Evolutionary conservation across 2,329 filamentous ascomycete genomes (phyloP).

Genomic region (Colletotrichum musicola): DNA sequence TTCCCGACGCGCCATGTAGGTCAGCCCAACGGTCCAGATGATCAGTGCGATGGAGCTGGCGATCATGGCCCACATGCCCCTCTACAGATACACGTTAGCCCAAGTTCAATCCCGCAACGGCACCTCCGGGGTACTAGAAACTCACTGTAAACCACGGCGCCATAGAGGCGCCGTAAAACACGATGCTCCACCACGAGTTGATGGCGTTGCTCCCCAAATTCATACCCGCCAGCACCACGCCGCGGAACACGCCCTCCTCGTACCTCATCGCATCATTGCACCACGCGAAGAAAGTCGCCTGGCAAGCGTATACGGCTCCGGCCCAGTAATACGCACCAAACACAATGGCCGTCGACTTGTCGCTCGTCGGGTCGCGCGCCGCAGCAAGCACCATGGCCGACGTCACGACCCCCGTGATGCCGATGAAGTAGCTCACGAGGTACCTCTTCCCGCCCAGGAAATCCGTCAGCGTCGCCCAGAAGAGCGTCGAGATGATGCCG

Average conservation of each 20-base stretch:
- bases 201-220: slow-evolving; percentile 76
- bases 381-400: slow-evolving; percentile 72
- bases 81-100: slow-evolving; percentile 48
- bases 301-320: slow-evolving; percentile 77
- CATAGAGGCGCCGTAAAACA: slow-evolving; percentile 77
- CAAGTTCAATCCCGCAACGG: neutral
- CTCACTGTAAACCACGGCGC: slow-evolving; percentile 75
- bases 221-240: slow-evolving; percentile 79
- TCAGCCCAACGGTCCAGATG: slow-evolving; percentile 69
- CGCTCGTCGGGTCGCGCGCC: slow-evolving; percentile 53
- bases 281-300: slow-evolving; percentile 82
- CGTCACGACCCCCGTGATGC: slow-evolving; percentile 72
- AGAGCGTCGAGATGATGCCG: slow-evolving; percentile 71
- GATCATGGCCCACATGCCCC: slow-evolving; percentile 83
- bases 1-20: slow-evolving; percentile 53
- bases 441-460: slow-evolving; percentile 73
- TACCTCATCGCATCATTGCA: slow-evolving; percentile 77
- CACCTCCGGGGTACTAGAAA: slow-evolving; percentile 35
- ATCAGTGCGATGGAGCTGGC: slow-evolving; percentile 69
- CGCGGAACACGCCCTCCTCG: slow-evolving; percentile 72
- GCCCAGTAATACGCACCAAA: slow-evolving; percentile 80
- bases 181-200: slow-evolving; percentile 79
- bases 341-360: slow-evolving; percentile 61
- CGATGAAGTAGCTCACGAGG: slow-evolving; percentile 76
- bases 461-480: slow-evolving; percentile 78